Evolutionary conservation across 805 yeast species (phyloP), one percentile per base, ranked within the genome.

Genomic region (Komagataella pastoris): DNA sequence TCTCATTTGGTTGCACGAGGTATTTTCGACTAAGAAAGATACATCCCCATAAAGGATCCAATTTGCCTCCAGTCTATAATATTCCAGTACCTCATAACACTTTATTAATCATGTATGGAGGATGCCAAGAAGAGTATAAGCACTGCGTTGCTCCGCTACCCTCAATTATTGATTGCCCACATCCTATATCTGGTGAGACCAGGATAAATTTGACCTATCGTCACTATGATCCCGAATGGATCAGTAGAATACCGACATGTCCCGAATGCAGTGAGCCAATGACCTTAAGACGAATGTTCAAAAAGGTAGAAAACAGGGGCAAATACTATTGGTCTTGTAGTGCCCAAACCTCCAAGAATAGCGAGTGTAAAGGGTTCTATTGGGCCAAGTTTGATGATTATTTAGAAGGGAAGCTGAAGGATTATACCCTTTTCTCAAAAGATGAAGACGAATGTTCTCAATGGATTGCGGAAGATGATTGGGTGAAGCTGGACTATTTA

Each of bases 111-210:
- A 85, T 86, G 95, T 80, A 82, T 54, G 84, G 88, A 1, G 88
- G 88, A 0, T 81, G 86, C 54, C 95, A 86, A 61, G 95, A 86
- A 56, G 78, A 76, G 50, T 86, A 66, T 61, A 84, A 80, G 58
- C 95, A 87, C 59, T 69, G 80, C 53, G 78, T 86, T 0, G 76
- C 77, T 3, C 69, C 80, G 0, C 64, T 72, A 46, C 61, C 64
- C 5, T 65, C 65, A 53, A 56, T 64, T 6, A 63, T 79, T 2
- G 67, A 71, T 17, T 30, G n/a, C 2, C 56, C 66, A 0, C 83
- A 83, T 55, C 73, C 75, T 0, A 63, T 73, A 0, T 61, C 81
- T 0, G 83, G 82, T 0, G 56, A 72, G 1, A 54, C 69, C 3
- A 65, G 95, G 50, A 74, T 82, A 55, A 85, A 81, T 55, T 61